Evolutionary conservation across 352 stramenopile genomes (phyloP), one percentile per base, ranked within the genome.

Genomic region (Pythium apleroticum): DNA sequence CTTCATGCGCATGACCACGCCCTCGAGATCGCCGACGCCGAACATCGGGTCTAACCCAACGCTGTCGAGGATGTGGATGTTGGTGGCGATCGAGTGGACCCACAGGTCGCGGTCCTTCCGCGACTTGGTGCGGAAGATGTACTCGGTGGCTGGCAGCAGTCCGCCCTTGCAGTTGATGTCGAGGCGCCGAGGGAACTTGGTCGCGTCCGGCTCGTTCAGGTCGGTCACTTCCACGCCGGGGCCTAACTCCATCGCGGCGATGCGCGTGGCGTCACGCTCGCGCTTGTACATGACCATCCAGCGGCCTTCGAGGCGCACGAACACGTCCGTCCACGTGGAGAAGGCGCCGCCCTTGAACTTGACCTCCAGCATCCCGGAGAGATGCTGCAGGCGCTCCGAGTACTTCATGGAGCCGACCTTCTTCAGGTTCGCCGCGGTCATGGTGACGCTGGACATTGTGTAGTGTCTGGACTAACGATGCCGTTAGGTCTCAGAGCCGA

Each of bases 181-280:
- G 41, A 95, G 91, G 19, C 84, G 83, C 22, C 86, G 71, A 3
- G 83, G 81, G 62, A 91, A 93, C 67, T 93, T 93, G 63, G 81
- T 72, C 28, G 71, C 76, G 31, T 93, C 81, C 0, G 74, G 61
- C 55, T 93, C 77, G 22, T 57, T 70, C 17, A 86, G 45, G 64
- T 92, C 84, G 10, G 83, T 91, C 20, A 93, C 77, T 6, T 74
- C 71, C 20, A 93, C 76, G 50, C 85, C 83, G 0, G 77, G 73
- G 4, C 86, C 86, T 22, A 95, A 63, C 52, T 95, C 86, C 8
- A 95, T 65, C 43, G 84, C 86, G 6, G 75, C 84, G 39, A 88
- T 65, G 15, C 84, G 83, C 20, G 54, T 65, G 11, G 75, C 54
- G 59, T 93, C 83, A 8, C 78, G 73, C 57, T 90, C 78, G 19